Evolutionary conservation across 768 basidiomycete species (phyloP), one percentile per base, ranked within the genome.

Genomic region (Mycena chlorophos): DNA sequence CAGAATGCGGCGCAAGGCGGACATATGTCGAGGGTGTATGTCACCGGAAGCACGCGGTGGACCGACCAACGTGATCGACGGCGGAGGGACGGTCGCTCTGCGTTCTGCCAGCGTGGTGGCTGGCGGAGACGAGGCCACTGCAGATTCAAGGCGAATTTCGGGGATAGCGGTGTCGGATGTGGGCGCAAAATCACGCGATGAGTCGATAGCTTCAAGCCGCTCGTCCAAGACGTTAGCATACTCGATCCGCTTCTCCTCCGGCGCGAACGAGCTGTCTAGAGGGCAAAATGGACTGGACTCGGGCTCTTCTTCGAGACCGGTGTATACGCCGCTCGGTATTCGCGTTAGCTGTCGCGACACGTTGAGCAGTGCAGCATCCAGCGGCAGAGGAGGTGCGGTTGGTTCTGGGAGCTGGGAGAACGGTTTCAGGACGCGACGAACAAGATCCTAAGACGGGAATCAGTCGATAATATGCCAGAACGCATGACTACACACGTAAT

Each of bases 1-100:
- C 17, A 91, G 72, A 28, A 92, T 71, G 34, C 90, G 84, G 22
- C 87, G 71, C 42, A 91, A 73, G 1, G 86, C 82, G 6, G 86
- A 82, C 17, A 77, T 72, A 64, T 90, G 89, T 50, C 71, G 77
- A 14, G 74, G 79, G 63, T 89, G 86, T 19, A 78, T 79, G 27
- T 74, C 75, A 3, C 77, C 73, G 25, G 77, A 68, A 25, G 70
- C 69, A 55, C 75, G 62, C 47, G 77, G 77, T 14, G 83, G 80
- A 19, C 77, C 68, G 12, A 82, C 67, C 26, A 85, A 64, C 1
- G 81, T 81, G 20, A 71, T 78, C 4, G 75, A 74, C 20, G 69
- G 65, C 59, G 55, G n/a, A n/a, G n/a, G n/a, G n/a, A n/a, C 59
- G 49, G 62, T 42, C 53, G 46, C 51, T 52, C 54, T 62, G 19